Conservation (phyloP, 257 asterid genomes). For the Solanum chaucha region DNA sequence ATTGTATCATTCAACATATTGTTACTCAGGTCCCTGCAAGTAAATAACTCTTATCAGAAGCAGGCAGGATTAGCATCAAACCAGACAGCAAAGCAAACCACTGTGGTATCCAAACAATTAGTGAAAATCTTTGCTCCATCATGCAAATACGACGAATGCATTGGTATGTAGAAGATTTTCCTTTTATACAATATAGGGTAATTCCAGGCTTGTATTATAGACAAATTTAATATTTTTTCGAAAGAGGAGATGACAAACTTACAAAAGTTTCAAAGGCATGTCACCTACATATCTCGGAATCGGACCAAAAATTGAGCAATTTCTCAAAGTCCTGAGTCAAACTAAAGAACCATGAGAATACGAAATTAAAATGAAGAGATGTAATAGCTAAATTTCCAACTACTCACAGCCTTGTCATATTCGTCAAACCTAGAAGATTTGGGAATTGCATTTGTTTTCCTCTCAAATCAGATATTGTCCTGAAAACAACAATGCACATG, state of each 20-base stretch:
- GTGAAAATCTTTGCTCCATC: neutral
- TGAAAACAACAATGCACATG: conserved; percentile 12
- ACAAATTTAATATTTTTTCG: neutral
- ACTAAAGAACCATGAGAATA: neutral
- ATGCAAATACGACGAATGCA: neutral
- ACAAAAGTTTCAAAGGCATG: conserved; percentile 40
- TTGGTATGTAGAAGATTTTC: neutral
- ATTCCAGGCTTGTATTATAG: neutral
- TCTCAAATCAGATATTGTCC: conserved; percentile 61
- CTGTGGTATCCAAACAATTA: neutral
- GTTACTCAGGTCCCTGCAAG: conserved; percentile 76
- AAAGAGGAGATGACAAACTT: neutral
- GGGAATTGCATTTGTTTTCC: conserved; percentile 51
- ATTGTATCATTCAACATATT: conserved; percentile 56
- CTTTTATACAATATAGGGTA: neutral
- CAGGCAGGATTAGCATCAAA: neutral
- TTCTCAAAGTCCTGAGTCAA: conserved; percentile 48
- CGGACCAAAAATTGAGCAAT: conserved; percentile 57
- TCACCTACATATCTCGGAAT: conserved; percentile 46
- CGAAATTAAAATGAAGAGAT: neutral
- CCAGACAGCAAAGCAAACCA: neutral
- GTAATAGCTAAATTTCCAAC: neutral
- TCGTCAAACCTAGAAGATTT: conserved; percentile 19
- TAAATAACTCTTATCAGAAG: neutral
- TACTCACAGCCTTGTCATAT: conserved; percentile 26